Percentiles rank a stretch among this genome's conserved stretches.
phyloP scores from a whole-genome alignment of 768 basidiomycete genomes.

The Lyophyllum shimeji region DNA sequence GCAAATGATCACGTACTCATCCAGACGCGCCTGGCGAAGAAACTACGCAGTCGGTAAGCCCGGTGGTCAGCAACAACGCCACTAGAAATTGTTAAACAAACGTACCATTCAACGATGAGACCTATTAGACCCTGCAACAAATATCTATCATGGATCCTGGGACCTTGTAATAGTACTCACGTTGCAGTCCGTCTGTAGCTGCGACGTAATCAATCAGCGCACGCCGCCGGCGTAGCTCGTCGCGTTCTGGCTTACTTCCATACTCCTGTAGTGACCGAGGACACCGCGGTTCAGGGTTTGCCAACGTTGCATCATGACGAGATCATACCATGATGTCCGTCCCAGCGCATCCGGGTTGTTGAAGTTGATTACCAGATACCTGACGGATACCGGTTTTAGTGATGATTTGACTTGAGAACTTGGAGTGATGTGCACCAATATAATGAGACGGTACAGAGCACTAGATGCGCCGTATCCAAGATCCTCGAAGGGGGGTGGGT shows the following conservation, averaged over 20 bases:
- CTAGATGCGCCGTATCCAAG: slow-evolving; percentile 44
- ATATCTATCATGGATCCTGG: neutral
- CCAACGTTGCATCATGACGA: neutral
- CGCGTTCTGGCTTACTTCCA: slow-evolving; percentile 32
- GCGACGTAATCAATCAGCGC: slow-evolving; percentile 1
- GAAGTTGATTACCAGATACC: slow-evolving; percentile 49
- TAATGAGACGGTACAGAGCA: slow-evolving; percentile 42
- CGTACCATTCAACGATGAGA: slow-evolving; percentile 47
- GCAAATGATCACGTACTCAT: slow-evolving; percentile 32
- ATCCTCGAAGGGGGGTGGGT: slow-evolving; percentile 22
- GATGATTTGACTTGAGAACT: neutral
- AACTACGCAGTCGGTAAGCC: slow-evolving; percentile 27
- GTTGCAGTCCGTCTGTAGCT: slow-evolving; percentile 55
- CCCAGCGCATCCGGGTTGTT: slow-evolving; percentile 33
- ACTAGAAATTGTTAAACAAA: neutral
- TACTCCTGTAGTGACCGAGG: slow-evolving; percentile 30
- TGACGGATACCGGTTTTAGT: slow-evolving; percentile 12
- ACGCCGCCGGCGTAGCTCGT: slow-evolving; percentile 4
- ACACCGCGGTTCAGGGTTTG: neutral
- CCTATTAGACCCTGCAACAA: slow-evolving; percentile 43
- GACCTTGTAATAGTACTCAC: slow-evolving; percentile 22
- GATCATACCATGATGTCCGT: slow-evolving; percentile 37
- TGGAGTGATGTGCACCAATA: slow-evolving; percentile 39
- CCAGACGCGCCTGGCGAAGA: slow-evolving; percentile 54
- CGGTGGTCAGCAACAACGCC: neutral